Conservation (phyloP, 2,329 filamentous ascomycete species). For the Sphaerulina vaccinii region DNA sequence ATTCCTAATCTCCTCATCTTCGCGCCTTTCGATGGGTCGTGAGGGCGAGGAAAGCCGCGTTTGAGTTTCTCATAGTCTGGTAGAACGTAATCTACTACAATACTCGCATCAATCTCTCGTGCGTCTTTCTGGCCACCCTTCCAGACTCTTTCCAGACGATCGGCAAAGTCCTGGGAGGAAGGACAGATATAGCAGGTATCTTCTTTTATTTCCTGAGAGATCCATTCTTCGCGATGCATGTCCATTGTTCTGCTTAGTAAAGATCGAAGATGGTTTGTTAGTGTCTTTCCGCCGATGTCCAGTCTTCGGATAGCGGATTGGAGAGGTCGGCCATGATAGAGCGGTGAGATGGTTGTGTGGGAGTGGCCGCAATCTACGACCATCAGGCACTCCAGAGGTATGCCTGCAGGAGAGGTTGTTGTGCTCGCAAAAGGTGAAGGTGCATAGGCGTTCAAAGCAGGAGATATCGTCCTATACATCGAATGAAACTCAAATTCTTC, state of each 20-base stretch:
- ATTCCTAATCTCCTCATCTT: conserved; percentile 50
- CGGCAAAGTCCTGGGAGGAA: conserved; percentile 52
- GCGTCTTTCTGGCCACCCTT: conserved; percentile 67
- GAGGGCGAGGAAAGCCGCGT: conserved; percentile 71
- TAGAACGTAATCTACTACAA: conserved; percentile 88
- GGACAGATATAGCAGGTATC: conserved; percentile 70
- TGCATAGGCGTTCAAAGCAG: conserved; percentile 32
- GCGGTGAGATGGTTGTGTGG: conserved; percentile 83
- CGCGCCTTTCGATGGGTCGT: conserved; percentile 66
- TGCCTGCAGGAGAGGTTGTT: conserved; percentile 34
- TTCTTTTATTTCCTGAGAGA: conserved; percentile 97
- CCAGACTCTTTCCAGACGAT: conserved; percentile 80
- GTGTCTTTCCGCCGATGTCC: conserved; percentile 85
- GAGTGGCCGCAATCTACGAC: conserved; percentile 91
- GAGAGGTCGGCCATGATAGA: conserved; percentile 76
- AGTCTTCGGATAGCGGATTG: conserved; percentile 80
- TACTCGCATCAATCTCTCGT: conserved; percentile 47
- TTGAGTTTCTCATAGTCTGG: conserved; percentile 69
- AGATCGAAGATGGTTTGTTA: conserved; percentile 90
- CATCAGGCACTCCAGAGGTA: conserved; percentile 58
- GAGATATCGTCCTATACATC: conserved; percentile 62
- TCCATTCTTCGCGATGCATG: conserved; percentile 88
- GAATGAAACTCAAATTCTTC: conserved; percentile 93
- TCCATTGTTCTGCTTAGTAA: conserved; percentile 91
- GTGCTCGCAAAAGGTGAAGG: conserved; percentile 36